phyloP scores from a whole-genome alignment of 371 early-diverging fungal genomes.

The Mucor ambiguus region DNA sequence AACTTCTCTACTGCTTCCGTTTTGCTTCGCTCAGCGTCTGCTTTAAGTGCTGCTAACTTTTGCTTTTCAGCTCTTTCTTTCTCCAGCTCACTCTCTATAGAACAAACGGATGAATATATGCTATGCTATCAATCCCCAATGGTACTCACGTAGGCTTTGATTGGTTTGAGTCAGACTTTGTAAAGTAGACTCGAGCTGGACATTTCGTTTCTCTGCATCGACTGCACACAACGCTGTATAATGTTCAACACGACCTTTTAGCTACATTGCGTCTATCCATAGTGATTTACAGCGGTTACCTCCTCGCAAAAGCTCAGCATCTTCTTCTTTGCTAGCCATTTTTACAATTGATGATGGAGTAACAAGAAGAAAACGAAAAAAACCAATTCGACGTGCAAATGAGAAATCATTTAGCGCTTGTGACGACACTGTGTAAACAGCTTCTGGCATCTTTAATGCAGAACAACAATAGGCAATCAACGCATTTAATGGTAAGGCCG shows the following conservation, averaged over 20 bases:
- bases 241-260: not conserved
- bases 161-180: not conserved
- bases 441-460: too few relatives aligned
- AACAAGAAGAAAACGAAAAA: not conserved
- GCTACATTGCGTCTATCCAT: too few relatives aligned
- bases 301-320: not conserved
- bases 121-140: not conserved
- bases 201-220: not conserved
- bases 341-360: not conserved
- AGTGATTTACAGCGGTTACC: not conserved
- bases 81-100: not conserved
- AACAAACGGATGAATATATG: not conserved
- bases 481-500: too few relatives aligned
- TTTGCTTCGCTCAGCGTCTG: not conserved
- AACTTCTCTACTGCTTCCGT: not conserved
- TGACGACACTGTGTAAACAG: too few relatives aligned
- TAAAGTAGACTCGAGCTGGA: not conserved
- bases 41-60: not conserved
- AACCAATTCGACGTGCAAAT: not conserved
- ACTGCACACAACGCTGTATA: not conserved
- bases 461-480: too few relatives aligned
- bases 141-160: not conserved
- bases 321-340: conserved; percentile 1
- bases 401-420: too few relatives aligned
- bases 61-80: conserved; percentile 6